Base-by-base conservation (phyloP, 2,329 filamentous ascomycete species). In the Emergomyces pasteurianus region DNA sequence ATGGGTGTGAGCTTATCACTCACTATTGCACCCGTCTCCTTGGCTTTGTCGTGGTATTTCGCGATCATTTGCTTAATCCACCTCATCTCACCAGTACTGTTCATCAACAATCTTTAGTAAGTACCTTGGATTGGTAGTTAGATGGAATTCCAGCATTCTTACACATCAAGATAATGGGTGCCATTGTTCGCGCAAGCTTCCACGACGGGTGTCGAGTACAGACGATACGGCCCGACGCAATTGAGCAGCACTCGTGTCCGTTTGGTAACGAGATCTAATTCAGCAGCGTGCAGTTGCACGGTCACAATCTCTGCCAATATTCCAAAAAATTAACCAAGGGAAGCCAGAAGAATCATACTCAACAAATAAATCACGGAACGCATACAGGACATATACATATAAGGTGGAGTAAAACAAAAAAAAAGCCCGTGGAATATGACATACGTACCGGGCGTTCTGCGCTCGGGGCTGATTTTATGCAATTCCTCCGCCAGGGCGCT, bases 101-200 rank as follows among this genome's bases (percentile, higher is more conserved):
- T 26, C 55, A 56, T 60, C 42, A 62, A 53, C 57, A 36, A 52
- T 43, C 50, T 23, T 3, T 1, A 57, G 38, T 40, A n/a, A 55
- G 52, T 14, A 38, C 2, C 34, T 28, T 34, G 43, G 21, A 58
- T 16, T 43, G 14, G 23, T 38, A 46, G n/a, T n/a, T n/a, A n/a
- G 31, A 26, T 18, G 42, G 26, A 16, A n/a, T 36, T 12, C 21
- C 38, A n/a, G n/a, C 2, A 40, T 50, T 60, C 75, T 67, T 67
- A 80, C 75, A 80, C 81, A 69, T 88, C 86, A 60, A 88, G 72
- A 67, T 88, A 88, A 70, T 88, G 85, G 3, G 86, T 88, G 6
- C 86, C 85, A 64, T 79, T 81, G 58, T 80, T 76, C 3, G 83
- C 84, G 68, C 85, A 88, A 7, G 85, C 85, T 65, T 84, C 81